A percentile compares a stretch with the other conserved stretches of the same genome.
Conservation (phyloP, 345 rosid species). For the Ceriops zippeliana region DNA sequence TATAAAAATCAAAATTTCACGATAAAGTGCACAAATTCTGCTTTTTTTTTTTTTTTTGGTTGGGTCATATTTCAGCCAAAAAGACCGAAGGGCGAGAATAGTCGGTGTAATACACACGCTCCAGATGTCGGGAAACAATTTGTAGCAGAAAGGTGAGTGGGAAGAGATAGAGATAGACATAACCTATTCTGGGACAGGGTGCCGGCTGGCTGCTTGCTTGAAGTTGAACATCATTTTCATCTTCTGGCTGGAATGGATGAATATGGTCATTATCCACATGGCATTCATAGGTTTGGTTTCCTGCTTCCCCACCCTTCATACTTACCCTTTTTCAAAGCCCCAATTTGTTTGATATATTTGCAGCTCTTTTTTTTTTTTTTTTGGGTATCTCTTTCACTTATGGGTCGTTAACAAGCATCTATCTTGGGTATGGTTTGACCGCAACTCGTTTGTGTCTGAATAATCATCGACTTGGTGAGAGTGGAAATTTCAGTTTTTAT, state of each 20-base stretch:
- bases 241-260: conserved; percentile 28
- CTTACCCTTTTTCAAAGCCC: not conserved
- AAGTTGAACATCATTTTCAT: not conserved
- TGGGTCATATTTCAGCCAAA: too few species aligned
- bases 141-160: too few species aligned
- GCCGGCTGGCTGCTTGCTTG: too few species aligned
- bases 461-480: not conserved
- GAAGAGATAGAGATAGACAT: too few species aligned
- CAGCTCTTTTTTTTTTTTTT: not conserved
- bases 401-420: not conserved
- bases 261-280: conserved; percentile 20
- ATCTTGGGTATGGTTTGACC: not conserved
- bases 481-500: not conserved
- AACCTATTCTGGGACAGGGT: too few species aligned
- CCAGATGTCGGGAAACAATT: too few species aligned
- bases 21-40: too few species aligned
- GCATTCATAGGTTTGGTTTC: conserved; percentile 35
- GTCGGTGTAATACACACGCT: too few species aligned
- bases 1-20: too few species aligned
- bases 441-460: too few species aligned
- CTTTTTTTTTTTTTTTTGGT: too few species aligned
- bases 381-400: not conserved
- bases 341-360: not conserved
- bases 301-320: not conserved
- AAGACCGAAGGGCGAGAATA: too few species aligned